Conservation (phyloP, 345 rosid species). For the Corchorus capsularis region DNA sequence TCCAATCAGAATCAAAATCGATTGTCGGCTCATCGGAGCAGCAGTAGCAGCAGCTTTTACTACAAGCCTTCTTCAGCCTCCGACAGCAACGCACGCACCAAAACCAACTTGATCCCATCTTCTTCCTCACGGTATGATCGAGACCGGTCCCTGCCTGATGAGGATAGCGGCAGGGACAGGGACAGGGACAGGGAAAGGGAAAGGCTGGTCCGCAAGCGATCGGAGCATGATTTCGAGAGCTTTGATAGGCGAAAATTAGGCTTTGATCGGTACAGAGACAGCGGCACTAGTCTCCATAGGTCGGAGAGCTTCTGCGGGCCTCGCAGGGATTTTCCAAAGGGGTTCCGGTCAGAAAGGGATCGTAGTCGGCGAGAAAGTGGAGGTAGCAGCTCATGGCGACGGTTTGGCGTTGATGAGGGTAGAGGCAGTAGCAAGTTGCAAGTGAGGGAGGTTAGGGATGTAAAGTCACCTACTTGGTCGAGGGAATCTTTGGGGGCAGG, state of each 20-base stretch:
- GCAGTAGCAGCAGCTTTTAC: constrained; percentile 38
- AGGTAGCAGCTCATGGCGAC: constrained; percentile 76
- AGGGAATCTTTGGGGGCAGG: constrained; percentile 48
- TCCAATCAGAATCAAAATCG: constrained; percentile 47
- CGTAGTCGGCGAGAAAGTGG: constrained; percentile 66
- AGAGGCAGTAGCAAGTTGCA: constrained; percentile 37
- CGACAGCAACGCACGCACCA: constrained; percentile 39
- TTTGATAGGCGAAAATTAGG: constrained; percentile 65
- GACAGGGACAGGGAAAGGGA: constrained; percentile 34
- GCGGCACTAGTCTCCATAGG: constrained; percentile 47
- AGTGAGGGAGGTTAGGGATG: constrained; percentile 41
- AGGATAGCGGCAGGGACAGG: constrained; percentile 29
- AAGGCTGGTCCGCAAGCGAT: constrained; percentile 57
- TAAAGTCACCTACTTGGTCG: constrained; percentile 58
- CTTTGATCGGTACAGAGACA: constrained; percentile 59
- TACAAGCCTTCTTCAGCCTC: constrained; percentile 45
- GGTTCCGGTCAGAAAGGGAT: constrained; percentile 84
- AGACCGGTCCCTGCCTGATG: constrained; percentile 56
- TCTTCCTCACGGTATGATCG: constrained; percentile 64
- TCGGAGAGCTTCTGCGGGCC: constrained; percentile 75
- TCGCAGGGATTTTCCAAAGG: constrained; percentile 81
- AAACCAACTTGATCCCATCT: constrained; percentile 49
- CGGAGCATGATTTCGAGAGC: constrained; percentile 63
- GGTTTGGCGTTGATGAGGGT: constrained; percentile 53
- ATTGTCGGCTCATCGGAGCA: constrained; percentile 52